Base-by-base conservation (phyloP, 768 basidiomycete genomes). In the Naganishia randhawae region DNA sequence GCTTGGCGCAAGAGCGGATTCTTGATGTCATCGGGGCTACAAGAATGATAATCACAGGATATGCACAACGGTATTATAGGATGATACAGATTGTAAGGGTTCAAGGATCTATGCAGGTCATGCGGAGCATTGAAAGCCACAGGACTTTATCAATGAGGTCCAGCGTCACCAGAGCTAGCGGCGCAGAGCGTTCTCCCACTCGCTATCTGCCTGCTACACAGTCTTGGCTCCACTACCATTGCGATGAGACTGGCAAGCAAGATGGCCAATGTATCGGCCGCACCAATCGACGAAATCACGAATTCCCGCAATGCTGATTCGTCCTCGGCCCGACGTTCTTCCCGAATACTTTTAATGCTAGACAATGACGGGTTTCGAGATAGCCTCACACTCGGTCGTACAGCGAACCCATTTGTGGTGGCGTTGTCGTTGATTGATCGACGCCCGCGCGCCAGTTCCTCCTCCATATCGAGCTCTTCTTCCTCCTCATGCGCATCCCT, bases 1-100 rank as follows among this genome's bases (percentile, higher is more conserved):
- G 73, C 77, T 10, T 84, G 84, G 84, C 74, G 76, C 25, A 72
- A 77, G 33, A 78, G 76, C 0, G 80, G 81, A 11, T 84, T 84
- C 70, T 33, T 76, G 52, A 35, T 11, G 27, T 33, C 55, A 61
- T 73, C 13, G 45, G 41, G n/a, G 35, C 27, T 51, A 32, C 31
- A 13, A 64, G 9, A 19, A 48, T 19, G n/a, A n/a, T 16, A 63
- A 17, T 17, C 22, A 35, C 35, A 33, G 29, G 63, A 33, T 39
- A 65, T 37, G 32, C 32, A 19, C 31, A 63, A 35, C 16, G 32
- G 31, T 31, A 33, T 33, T 55, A 55, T 55, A 55, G 9, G 54
- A 39, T 3, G 33, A 31, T 55, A 55, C 54, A 37, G 37, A 33
- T 48, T n/a, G 45, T n/a, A 48, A 33, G 2, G 8, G 37, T 10